These are phyloP conservation scores for Syzygium jambos DNA, from an alignment of 345 rosid species.

Conservation along the genomic window DNA sequence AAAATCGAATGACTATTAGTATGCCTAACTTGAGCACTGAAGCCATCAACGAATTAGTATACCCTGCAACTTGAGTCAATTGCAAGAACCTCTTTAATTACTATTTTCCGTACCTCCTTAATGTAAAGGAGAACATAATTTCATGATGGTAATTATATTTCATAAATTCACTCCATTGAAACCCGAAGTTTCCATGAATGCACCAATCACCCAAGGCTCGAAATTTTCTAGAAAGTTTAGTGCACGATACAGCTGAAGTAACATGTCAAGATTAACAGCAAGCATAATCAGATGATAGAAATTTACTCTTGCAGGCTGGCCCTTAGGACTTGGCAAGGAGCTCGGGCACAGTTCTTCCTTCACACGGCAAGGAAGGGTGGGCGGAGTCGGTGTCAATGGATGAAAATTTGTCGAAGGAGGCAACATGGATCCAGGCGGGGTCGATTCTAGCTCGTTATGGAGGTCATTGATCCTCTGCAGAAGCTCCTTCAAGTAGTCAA, in stretches of 20 bases:
- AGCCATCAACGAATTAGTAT: background rate
- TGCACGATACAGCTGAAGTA: background rate
- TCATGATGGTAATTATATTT: background rate
- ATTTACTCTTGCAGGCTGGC: conserved; percentile 74
- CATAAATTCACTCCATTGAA: background rate
- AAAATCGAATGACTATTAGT: background rate
- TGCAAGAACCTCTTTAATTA: background rate
- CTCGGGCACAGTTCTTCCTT: conserved; percentile 75
- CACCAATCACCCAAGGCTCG: background rate
- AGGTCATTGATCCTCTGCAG: conserved; percentile 90
- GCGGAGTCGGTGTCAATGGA: conserved; percentile 82
- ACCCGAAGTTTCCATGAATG: background rate
- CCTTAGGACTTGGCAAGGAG: conserved; percentile 68
- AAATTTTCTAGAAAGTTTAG: background rate
- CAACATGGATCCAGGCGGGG: conserved; percentile 51
- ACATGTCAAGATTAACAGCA: background rate
- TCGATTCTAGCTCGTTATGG: conserved; percentile 79
- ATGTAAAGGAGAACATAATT: background rate
- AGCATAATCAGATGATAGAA: background rate
- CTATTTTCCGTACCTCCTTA: background rate
- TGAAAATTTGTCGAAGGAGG: conserved; percentile 61
- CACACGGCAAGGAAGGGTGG: conserved; percentile 63
- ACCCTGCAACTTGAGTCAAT: background rate
- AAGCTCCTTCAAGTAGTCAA: conserved; percentile 92
- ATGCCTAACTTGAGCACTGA: background rate